Evolutionary conservation across 2,329 filamentous ascomycete species (phyloP).

Genomic region (Claviceps humidiphila): DNA sequence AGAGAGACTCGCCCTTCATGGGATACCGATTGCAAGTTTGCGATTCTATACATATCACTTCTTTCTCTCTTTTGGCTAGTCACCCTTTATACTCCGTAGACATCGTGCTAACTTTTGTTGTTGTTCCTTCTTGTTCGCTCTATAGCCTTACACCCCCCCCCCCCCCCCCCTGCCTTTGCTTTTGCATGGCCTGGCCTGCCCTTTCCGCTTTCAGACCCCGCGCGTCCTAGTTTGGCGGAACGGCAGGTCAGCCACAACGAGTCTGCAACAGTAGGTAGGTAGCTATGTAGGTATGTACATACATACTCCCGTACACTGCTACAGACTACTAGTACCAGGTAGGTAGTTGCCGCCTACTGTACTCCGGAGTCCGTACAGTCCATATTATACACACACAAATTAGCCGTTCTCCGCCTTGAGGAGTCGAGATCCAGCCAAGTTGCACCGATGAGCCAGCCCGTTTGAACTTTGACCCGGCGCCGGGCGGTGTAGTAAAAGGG

Average conservation of each 20-base stretch:
- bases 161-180: background rate
- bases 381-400: background rate
- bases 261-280: background rate
- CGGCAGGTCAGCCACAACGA: background rate
- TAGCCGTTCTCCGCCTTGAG: conserved; percentile 1
- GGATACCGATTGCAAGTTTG: no score
- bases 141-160: background rate
- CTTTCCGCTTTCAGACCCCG: conserved; percentile 1
- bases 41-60: no score
- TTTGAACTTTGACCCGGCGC: background rate
- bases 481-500: background rate
- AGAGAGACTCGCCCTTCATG: no score
- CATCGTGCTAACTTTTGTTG: background rate
- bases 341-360: no score
- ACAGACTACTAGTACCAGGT: no score
- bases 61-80: no score
- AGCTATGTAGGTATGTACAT: background rate
- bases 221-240: background rate
- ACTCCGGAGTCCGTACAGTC: no score
- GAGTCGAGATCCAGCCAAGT: conserved; percentile 5
- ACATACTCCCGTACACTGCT: background rate
- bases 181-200: background rate
- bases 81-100: no score
- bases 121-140: background rate
- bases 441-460: conserved; percentile 2